These are phyloP conservation scores for Kwoniella mangroviensis DNA, from an alignment of 768 basidiomycete genomes.

Conservation along the genomic window DNA sequence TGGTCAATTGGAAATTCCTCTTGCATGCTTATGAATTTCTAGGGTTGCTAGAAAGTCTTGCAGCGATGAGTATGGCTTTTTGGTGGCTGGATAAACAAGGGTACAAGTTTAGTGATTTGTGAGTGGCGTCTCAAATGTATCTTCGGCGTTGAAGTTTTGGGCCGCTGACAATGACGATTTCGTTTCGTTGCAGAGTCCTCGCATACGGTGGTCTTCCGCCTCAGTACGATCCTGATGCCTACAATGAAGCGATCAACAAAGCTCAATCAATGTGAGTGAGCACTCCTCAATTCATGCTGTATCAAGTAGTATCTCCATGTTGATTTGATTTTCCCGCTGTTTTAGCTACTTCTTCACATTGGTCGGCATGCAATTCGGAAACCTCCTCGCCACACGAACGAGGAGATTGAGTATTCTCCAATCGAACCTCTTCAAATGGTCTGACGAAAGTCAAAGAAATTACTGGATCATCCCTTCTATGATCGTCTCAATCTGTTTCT, in stretches of 20 bases:
- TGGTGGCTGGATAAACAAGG: slow-evolving; percentile 61
- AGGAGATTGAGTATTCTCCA: slow-evolving; percentile 66
- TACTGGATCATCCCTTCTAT: slow-evolving; percentile 63
- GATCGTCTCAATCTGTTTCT: slow-evolving; percentile 60
- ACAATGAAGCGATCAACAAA: slow-evolving; percentile 56
- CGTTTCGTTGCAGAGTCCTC: slow-evolving; percentile 28
- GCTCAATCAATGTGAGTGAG: slow-evolving; percentile 64
- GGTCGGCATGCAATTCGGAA: slow-evolving; percentile 69
- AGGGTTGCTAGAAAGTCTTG: slow-evolving; percentile 62
- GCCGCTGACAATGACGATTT: too few species aligned
- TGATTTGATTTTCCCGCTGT: too few species aligned
- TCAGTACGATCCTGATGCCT: slow-evolving; percentile 58
- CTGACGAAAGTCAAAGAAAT: slow-evolving; percentile 55
- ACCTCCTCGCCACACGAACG: slow-evolving; percentile 66
- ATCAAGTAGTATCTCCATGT: neutral
- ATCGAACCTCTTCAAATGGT: slow-evolving; percentile 61
- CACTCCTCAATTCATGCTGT: neutral
- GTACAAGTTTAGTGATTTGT: slow-evolving; percentile 46
- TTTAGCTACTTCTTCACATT: slow-evolving; percentile 58
- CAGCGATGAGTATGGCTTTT: slow-evolving; percentile 64
- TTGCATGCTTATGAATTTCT: slow-evolving; percentile 68
- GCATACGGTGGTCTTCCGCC: slow-evolving; percentile 62
- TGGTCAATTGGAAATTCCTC: slow-evolving; percentile 64
- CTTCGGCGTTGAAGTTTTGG: neutral
- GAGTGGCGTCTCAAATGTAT: slow-evolving; percentile 4